Conservation (phyloP, 768 basidiomycete genomes). For the button mushroom (Agaricus bisporus) region DNA sequence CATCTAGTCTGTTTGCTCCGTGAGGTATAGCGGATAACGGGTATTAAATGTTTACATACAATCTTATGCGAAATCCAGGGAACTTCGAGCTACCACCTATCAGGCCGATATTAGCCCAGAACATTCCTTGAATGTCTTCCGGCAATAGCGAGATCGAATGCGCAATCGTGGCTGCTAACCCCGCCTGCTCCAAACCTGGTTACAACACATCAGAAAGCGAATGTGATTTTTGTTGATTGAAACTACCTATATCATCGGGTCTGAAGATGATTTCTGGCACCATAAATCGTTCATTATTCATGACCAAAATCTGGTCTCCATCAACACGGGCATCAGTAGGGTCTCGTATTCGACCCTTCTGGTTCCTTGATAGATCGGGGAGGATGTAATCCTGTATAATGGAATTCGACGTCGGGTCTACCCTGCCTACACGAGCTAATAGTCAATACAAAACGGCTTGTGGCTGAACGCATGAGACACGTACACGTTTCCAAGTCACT, state of each 20-base stretch:
- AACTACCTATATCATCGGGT: conserved; percentile 83
- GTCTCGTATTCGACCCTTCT: conserved; percentile 49
- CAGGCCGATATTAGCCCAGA: conserved; percentile 90
- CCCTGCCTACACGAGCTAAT: conserved; percentile 27
- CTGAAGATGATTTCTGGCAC: conserved; percentile 92
- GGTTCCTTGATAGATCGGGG: conserved; percentile 75
- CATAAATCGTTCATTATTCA: conserved; percentile 89
- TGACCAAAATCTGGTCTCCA: conserved; percentile 65
- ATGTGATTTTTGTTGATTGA: not conserved
- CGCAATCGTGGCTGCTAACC: conserved; percentile 72
- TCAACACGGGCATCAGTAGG: conserved; percentile 48
- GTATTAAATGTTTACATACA: conserved; percentile 47
- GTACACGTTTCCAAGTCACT: conserved; percentile 72
- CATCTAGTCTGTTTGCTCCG: conserved; percentile 47
- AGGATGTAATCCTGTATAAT: conserved; percentile 88
- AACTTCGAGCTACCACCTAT: conserved; percentile 81
- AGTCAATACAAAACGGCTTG: not conserved
- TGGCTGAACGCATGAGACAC: not conserved
- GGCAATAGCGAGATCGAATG: conserved; percentile 72
- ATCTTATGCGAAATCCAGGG: conserved; percentile 62
- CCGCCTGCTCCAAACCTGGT: conserved; percentile 73
- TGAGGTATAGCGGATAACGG: not conserved
- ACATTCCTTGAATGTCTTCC: conserved; percentile 82
- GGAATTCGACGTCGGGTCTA: conserved; percentile 48
- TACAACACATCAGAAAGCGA: not conserved